A percentile compares a stretch with the other conserved stretches of the same genome.
These are phyloP conservation scores for Coprinopsis cinerea DNA, from an alignment of 768 basidiomycete genomes.

Conservation along the genomic window DNA sequence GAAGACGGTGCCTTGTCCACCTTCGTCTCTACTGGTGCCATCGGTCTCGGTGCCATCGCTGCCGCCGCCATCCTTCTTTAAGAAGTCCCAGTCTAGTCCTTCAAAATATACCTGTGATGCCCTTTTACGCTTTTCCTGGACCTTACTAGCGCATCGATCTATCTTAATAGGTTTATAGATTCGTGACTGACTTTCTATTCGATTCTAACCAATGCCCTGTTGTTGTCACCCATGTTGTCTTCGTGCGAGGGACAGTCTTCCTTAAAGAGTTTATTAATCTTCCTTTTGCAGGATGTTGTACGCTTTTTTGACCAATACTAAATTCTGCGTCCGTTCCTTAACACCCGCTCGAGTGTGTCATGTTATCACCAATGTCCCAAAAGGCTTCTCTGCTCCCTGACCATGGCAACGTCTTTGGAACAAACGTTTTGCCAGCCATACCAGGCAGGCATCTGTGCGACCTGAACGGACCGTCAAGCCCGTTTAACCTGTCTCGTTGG, in stretches of 20 bases:
- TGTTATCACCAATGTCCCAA: not conserved
- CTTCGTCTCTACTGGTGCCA: conserved; percentile 12
- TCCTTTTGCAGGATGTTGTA: not conserved
- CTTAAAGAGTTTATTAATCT: no score
- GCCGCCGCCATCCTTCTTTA: conserved; percentile 18
- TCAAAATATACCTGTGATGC: conserved; percentile 7
- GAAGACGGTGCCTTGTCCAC: conserved; percentile 10
- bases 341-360: no score
- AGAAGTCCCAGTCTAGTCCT: conserved; percentile 9
- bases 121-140: not conserved
- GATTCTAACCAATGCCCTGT: not conserved
- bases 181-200: not conserved
- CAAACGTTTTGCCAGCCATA: no score
- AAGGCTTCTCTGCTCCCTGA: no score
- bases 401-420: no score
- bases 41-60: conserved; percentile 18
- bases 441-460: no score
- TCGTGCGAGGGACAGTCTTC: no score
- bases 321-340: no score
- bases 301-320: no score
- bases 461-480: no score
- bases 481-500: no score
- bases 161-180: not conserved
- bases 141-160: not conserved
- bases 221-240: no score